These are phyloP conservation scores for Marasmius fiardii DNA, from an alignment of 1,284 basidiomycete species.

Conservation along the genomic window DNA sequence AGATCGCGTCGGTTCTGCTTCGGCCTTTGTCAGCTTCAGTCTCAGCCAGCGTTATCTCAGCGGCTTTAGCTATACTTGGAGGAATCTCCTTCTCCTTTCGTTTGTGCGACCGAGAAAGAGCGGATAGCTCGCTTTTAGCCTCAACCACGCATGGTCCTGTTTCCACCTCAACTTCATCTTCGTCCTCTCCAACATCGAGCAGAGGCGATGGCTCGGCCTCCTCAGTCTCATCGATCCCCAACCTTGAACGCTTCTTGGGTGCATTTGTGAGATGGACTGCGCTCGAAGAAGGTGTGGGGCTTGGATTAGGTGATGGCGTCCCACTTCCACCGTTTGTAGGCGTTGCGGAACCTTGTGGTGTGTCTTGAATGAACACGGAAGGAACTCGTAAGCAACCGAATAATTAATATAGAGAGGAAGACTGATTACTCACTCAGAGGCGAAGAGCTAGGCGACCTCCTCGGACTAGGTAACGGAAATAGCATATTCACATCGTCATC, in stretches of 20 bases:
- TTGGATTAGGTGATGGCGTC: background rate
- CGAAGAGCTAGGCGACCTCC: background rate
- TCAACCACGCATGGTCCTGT: background rate
- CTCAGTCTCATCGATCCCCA: background rate
- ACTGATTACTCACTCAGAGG: background rate
- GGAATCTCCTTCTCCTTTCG: background rate
- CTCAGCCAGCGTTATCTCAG: background rate
- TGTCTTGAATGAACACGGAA: background rate
- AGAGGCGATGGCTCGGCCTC: too few species aligned
- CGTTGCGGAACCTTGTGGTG: background rate
- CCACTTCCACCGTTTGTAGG: background rate
- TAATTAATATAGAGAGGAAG: background rate
- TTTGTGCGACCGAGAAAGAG: background rate
- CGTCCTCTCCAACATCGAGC: background rate
- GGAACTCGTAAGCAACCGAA: background rate
- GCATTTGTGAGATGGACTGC: background rate
- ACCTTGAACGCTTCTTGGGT: background rate
- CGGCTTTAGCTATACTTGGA: background rate
- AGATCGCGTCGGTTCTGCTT: too few species aligned
- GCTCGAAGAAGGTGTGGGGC: background rate
- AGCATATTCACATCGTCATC: background rate
- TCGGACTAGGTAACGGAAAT: slow-evolving; percentile 4
- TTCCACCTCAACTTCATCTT: background rate
- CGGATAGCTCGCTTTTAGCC: background rate
- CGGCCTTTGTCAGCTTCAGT: background rate